Base-by-base conservation (phyloP, 495 filamentous ascomycete species). In the Aspergillus sparsus region DNA sequence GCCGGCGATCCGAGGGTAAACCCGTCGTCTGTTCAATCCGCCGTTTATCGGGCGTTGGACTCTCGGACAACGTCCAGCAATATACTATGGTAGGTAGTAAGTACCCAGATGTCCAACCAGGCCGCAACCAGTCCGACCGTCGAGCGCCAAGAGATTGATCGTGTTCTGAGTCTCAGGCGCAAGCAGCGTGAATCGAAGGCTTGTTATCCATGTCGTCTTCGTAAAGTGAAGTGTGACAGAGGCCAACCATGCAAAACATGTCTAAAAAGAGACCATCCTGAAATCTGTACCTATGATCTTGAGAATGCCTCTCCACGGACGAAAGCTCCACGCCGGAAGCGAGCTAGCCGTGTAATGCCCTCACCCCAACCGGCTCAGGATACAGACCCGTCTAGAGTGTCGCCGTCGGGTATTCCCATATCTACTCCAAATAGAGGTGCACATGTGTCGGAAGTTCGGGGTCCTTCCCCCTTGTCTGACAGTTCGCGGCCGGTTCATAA, bases 171-270 rank as follows among this genome's bases (percentile, higher is more conserved):
- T 0, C 61, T 66, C 2, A 72, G 67, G 46, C 67, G 71, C 45
- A 64, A 69, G 52, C 69, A 71, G 16, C 67, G 72, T 21, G 75
- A 76, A 61, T 49, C 64, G 1, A 67, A 65, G 47, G 74, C 75
- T 4, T 77, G 74, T 41, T 76, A 77, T 53, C 72, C 75, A 12
- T 76, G 75, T 62, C 67, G 70, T 11, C 71, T 73, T 44, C 71
- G 75, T n/a, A 77, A 77, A 57, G 75, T 76, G 13, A 75, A 76
- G 61, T 77, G 75, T 27, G 72, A 76, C 51, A 67, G 64, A 7
- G 50, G 46, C 3, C 61, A 68, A 8, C 74, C 74, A 6, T 77
- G 75, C 57, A 60, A 60, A 16, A 76, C 71, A 0, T 77, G 74
- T 36, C 52, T 57, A 9, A 63, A 64, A 27, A 63, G 75, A 6